Base-by-base conservation (phyloP, 192 early-diverging fungal genomes). In the Podila epicladia region DNA sequence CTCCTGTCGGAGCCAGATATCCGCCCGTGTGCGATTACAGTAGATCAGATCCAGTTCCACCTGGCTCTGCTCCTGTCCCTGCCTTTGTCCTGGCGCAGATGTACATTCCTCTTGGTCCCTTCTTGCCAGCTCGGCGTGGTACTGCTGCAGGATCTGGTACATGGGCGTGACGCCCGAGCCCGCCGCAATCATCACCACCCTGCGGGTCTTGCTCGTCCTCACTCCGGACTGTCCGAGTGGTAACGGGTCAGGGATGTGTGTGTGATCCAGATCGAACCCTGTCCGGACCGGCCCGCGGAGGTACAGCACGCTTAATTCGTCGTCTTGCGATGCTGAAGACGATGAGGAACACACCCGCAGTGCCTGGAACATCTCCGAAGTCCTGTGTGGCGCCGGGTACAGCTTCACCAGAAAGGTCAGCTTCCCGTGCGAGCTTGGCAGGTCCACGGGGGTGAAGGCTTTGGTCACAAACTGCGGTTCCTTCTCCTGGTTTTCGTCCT, bases 131-230 rank as follows among this genome's bases (percentile, higher is more conserved):
- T 63, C 26, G 19, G 24, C 32, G 28, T 71, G 69, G 15, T 71
- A 8, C 4, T 57, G 45, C 26, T 50, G 65, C 2, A 79, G 24
- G 15, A 79, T n/a, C 32, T 79, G 75, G 55, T 79, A 79, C 75
- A 79, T 79, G 35, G 75, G 75, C 2, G 75, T 79, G 57, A 79
- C 72, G 49, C 75, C 75, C 0, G 75, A 79, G 22, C 75, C 75
- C 0, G 75, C 75, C 1, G 75, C 75, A 37, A 79, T 79, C 75
- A 79, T 72, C 28, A 79, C 75, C 24, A 76, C 58, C 35, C 74
- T 22, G 26, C 68, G 61, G 1, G 35, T 6, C 19, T 48, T 33
- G 20, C 24, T 29, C 1, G 5, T 2, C 59, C 0, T 15, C 29
- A 24, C 15, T 48, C 37, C 26, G 29, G 50, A 6, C 9, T 24